Percentiles rank a stretch among this genome's conserved stretches.
phyloP scores from a whole-genome alignment of 192 early-diverging fungal species.

The Linnemannia schmuckeri region DNA sequence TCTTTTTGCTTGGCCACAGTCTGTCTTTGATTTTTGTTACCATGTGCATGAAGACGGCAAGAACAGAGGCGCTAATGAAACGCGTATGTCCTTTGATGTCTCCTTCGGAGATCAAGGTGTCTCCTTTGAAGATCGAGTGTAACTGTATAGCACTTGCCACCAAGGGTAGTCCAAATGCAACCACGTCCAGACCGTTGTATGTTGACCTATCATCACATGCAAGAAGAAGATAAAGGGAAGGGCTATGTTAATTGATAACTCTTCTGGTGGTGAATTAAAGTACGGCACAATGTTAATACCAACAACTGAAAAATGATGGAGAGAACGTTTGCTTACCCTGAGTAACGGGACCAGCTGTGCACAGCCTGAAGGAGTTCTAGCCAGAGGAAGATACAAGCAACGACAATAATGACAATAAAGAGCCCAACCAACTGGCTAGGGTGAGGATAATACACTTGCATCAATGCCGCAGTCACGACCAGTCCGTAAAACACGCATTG shows the following conservation, averaged over 20 bases:
- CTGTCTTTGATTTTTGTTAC: background rate
- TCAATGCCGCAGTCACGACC: background rate
- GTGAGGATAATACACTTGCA: conserved; percentile 4
- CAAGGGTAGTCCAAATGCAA: conserved; percentile 7
- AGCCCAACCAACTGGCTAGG: background rate
- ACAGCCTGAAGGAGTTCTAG: conserved; percentile 3
- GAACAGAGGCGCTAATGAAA: background rate
- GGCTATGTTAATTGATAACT: too few relatives aligned
- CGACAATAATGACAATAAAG: background rate
- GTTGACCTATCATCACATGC: background rate
- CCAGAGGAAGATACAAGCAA: background rate
- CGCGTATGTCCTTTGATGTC: background rate
- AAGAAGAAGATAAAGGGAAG: background rate
- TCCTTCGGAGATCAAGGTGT: background rate
- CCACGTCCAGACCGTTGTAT: background rate
- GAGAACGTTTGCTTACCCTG: background rate
- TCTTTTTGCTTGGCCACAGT: too few relatives aligned
- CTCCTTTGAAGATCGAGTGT: too few relatives aligned
- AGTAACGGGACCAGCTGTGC: background rate
- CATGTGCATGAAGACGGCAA: conserved; percentile 8
- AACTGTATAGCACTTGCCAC: background rate
- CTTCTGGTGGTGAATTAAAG: background rate
- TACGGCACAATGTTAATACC: background rate
- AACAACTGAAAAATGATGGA: background rate
- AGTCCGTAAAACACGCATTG: background rate